Percentiles rank a stretch among this genome's conserved stretches.
Evolutionary conservation across 2,329 filamentous ascomycete species (phyloP).

Genomic region (Neofusicoccum kwambonambiense): DNA sequence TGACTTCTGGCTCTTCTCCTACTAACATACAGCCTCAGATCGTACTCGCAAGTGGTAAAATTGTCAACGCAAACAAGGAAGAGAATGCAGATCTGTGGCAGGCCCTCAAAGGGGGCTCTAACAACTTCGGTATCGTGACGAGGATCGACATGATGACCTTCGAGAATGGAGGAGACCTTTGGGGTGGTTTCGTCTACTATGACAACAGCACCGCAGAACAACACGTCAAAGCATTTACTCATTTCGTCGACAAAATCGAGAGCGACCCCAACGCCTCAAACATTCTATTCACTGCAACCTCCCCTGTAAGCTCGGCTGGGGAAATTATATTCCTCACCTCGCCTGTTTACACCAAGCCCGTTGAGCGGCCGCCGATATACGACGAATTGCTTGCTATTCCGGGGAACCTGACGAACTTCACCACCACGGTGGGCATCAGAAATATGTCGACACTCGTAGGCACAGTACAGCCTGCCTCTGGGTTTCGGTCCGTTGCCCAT

Average conservation of each 20-base stretch:
- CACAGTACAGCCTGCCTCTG: slow-evolving; percentile 17
- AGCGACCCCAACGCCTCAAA: slow-evolving; percentile 26
- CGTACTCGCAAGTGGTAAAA: slow-evolving; percentile 6
- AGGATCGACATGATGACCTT: slow-evolving; percentile 26
- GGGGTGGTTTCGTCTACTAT: slow-evolving; percentile 38
- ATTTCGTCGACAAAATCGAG: slow-evolving; percentile 23
- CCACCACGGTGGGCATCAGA: slow-evolving; percentile 24
- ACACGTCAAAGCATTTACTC: slow-evolving; percentile 23
- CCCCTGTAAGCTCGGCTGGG: slow-evolving; percentile 16
- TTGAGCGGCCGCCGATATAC: slow-evolving; percentile 24
- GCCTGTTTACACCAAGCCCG: slow-evolving; percentile 24
- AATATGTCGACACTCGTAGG: slow-evolving; percentile 28
- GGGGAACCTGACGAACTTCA: slow-evolving; percentile 27
- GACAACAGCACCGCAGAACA: slow-evolving; percentile 23
- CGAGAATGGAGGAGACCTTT: slow-evolving; percentile 23
- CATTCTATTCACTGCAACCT: slow-evolving; percentile 24
- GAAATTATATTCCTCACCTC: slow-evolving; percentile 22
- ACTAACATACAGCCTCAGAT: neutral
- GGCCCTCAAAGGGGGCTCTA: slow-evolving; percentile 38
- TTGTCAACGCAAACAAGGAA: slow-evolving; percentile 6
- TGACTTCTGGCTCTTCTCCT: too few relatives aligned
- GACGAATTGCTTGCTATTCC: slow-evolving; percentile 27
- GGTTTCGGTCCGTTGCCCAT: neutral
- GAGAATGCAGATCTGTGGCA: slow-evolving; percentile 33
- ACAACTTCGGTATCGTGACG: slow-evolving; percentile 40